These are phyloP conservation scores for Calendula officinalis DNA, from an alignment of 129 eudicot genomes.

Conservation along the genomic window DNA sequence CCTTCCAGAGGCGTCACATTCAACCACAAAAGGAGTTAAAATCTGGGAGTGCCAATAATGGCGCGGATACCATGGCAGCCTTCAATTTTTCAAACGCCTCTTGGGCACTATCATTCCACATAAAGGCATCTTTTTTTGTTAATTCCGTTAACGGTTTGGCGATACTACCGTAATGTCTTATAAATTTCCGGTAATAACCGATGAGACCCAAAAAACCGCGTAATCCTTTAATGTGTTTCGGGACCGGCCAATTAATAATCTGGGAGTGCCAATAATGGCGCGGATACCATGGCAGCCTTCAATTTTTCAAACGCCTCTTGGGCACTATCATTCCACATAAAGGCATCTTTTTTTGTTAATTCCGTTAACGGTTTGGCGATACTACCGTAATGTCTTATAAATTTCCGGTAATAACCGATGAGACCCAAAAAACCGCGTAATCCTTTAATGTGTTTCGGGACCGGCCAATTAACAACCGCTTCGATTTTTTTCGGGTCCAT, in stretches of 20 bases:
- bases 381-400: background rate
- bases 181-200: background rate
- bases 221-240: background rate
- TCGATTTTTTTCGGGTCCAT: background rate
- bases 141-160: background rate
- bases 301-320: background rate
- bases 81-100: background rate
- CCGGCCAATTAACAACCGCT: background rate
- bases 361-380: background rate
- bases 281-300: background rate
- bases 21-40: too few species aligned
- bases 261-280: background rate
- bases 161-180: background rate
- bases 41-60: background rate
- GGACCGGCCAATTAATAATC: conserved; percentile 1
- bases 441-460: background rate
- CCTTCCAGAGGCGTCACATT: too few species aligned
- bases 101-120: background rate
- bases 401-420: background rate
- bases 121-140: background rate
- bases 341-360: background rate
- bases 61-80: background rate
- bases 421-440: background rate
- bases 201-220: background rate
- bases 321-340: background rate